Evolutionary conservation across 2,329 filamentous ascomycete genomes (phyloP).

Genomic region (Clonostachys sp.): DNA sequence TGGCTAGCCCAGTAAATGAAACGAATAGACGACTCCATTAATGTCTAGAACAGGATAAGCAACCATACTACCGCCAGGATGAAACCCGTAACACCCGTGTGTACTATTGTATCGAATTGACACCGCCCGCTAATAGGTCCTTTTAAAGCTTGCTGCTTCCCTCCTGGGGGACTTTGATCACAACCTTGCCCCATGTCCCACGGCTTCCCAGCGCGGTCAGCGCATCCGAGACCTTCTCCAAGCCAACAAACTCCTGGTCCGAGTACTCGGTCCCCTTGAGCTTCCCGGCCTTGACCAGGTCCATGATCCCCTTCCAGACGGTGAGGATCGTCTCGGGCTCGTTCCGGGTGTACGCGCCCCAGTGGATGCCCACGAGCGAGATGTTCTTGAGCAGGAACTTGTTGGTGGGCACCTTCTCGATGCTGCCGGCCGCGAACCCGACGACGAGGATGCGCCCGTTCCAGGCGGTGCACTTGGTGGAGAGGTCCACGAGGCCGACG

Average conservation of each 20-base stretch:
- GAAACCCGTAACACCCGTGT: no score
- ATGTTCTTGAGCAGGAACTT: slow-evolving; percentile 93
- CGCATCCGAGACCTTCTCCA: slow-evolving; percentile 75
- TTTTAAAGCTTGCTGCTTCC: slow-evolving; percentile 49
- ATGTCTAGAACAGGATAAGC: neutral
- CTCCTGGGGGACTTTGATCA: slow-evolving; percentile 75
- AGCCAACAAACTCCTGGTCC: slow-evolving; percentile 75
- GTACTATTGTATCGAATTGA: no score
- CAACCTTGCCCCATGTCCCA: slow-evolving; percentile 94
- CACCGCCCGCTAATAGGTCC: no score
- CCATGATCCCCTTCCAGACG: slow-evolving; percentile 81
- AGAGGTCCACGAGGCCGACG: slow-evolving; percentile 82
- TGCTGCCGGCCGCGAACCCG: slow-evolving; percentile 70
- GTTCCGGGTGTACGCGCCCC: slow-evolving; percentile 76
- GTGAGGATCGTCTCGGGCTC: slow-evolving; percentile 65
- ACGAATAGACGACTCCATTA: slow-evolving; percentile 8
- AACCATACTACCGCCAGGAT: no score
- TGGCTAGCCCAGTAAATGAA: neutral
- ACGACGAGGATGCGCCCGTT: slow-evolving; percentile 85
- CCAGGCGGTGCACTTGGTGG: slow-evolving; percentile 90
- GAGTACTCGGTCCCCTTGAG: slow-evolving; percentile 79
- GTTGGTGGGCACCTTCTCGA: slow-evolving; percentile 92
- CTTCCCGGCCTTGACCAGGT: slow-evolving; percentile 72
- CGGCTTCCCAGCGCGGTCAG: slow-evolving; percentile 72
- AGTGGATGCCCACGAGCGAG: slow-evolving; percentile 82